A percentile compares a stretch with the other conserved stretches of the same genome.
These are phyloP conservation scores for Blastobotrys elegans DNA, from an alignment of 1,139 yeast species.

Conservation along the genomic window DNA sequence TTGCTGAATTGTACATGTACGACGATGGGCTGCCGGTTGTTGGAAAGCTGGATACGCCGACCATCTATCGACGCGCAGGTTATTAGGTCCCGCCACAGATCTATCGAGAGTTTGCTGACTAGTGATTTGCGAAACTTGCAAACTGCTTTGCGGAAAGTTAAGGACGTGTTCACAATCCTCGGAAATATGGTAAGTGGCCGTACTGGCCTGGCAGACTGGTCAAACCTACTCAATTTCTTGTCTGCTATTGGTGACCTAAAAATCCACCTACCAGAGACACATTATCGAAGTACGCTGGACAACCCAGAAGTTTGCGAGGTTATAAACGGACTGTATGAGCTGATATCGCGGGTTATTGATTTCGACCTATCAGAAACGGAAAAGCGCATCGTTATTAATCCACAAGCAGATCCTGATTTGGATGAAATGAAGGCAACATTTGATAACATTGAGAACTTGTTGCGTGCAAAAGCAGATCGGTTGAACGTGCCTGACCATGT, in stretches of 20 bases:
- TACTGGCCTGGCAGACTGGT: constrained; percentile 1
- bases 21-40: neutral
- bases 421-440: neutral
- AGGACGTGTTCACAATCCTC: neutral
- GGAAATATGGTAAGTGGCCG: neutral
- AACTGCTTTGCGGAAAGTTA: neutral
- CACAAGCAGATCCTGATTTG: constrained; percentile 1
- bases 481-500: neutral
- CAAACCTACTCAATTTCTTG: neutral
- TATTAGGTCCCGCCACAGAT: neutral
- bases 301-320: neutral
- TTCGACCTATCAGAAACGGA: neutral
- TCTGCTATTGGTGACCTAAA: neutral
- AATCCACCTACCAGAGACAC: neutral
- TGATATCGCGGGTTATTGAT: neutral
- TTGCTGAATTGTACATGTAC: constrained; percentile 1
- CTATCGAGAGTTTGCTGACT: neutral
- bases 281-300: neutral
- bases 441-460: neutral
- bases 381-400: neutral
- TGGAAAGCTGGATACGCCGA: constrained; percentile 3
- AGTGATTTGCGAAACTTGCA: neutral
- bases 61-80: neutral
- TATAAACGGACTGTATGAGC: neutral
- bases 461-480: neutral